phyloP scores from a whole-genome alignment of 495 filamentous ascomycete genomes.

The Aspergillus coremiiformis region DNA sequence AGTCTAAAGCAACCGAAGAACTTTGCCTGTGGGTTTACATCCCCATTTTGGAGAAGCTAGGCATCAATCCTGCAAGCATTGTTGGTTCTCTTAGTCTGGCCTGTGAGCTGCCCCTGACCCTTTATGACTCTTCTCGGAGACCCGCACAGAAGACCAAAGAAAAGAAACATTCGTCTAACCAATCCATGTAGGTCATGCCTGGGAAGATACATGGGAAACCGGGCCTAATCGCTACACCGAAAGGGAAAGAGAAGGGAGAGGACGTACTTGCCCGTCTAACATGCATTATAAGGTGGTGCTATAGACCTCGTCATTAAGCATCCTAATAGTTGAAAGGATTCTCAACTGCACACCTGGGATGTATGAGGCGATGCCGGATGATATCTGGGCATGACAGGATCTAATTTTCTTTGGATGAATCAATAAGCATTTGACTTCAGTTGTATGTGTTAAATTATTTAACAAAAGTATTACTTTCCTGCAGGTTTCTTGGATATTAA shows the following conservation, averaged over 20 bases:
- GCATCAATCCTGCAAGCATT: conserved; percentile 75
- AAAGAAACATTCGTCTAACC: conserved; percentile 1
- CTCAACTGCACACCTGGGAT: not conserved
- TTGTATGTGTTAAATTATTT: too few species aligned
- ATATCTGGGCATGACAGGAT: not conserved
- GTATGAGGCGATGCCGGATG: not conserved
- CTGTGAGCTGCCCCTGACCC: conserved; percentile 17
- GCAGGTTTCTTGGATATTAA: too few species aligned
- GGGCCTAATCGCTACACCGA: conserved; percentile 31
- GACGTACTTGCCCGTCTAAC: conserved; percentile 1
- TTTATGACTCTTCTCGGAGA: not conserved
- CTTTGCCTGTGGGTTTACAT: not conserved
- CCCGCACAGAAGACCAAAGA: not conserved
- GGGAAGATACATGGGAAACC: conserved; percentile 16
- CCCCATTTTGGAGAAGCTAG: conserved; percentile 65
- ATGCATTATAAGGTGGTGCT: conserved; percentile 13
- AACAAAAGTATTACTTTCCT: too few species aligned
- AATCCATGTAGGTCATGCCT: conserved; percentile 21
- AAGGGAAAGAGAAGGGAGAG: too few species aligned
- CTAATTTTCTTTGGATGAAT: not conserved
- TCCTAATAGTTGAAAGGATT: not conserved
- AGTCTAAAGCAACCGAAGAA: not conserved
- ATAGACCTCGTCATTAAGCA: conserved; percentile 22
- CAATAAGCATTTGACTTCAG: too few species aligned
- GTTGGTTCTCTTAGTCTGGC: conserved; percentile 42